phyloP scores from a whole-genome alignment of 164 flowering plant species.

The Hamamelis virginiana region DNA sequence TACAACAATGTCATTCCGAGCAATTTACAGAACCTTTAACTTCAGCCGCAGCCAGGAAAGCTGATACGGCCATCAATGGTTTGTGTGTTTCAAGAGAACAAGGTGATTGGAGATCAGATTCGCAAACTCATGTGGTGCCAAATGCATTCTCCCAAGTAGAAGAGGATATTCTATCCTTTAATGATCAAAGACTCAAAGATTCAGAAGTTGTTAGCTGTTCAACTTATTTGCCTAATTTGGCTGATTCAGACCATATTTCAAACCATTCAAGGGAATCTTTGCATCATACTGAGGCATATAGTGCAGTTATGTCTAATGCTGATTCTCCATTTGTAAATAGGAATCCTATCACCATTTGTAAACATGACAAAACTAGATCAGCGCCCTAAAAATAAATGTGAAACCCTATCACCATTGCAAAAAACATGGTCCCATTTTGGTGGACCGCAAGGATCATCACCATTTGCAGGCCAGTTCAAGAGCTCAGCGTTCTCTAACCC shows the following conservation, averaged over 20 bases:
- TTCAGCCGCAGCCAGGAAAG: slow-evolving; percentile 14
- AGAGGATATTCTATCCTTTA: slow-evolving; percentile 47
- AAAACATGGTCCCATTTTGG: too few relatives aligned
- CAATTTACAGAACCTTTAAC: slow-evolving; percentile 22
- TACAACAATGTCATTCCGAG: slow-evolving; percentile 19
- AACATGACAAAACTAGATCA: too few relatives aligned
- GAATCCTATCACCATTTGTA: too few relatives aligned
- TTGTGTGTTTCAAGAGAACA: slow-evolving; percentile 14
- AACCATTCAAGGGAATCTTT: slow-evolving; percentile 25
- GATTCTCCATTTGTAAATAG: slow-evolving; percentile 29
- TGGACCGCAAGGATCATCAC: too few relatives aligned
- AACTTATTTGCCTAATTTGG: slow-evolving; percentile 18
- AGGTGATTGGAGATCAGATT: slow-evolving; percentile 23
- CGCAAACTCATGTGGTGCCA: slow-evolving; percentile 13
- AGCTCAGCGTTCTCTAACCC: slow-evolving; percentile 60
- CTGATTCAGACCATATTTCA: slow-evolving; percentile 16
- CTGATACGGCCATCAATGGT: slow-evolving; percentile 9
- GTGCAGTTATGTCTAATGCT: slow-evolving; percentile 11
- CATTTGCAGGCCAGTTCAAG: slow-evolving; percentile 51
- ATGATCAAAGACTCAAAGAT: slow-evolving; percentile 52
- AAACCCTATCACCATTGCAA: too few relatives aligned
- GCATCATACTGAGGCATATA: slow-evolving; percentile 21
- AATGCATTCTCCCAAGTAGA: slow-evolving; percentile 29
- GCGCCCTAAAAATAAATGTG: too few relatives aligned
- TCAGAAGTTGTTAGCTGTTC: slow-evolving; percentile 38